Evolutionary conservation across 2,329 filamentous ascomycete genomes (phyloP).

Genomic region (Pseudogymnoascus sp.): DNA sequence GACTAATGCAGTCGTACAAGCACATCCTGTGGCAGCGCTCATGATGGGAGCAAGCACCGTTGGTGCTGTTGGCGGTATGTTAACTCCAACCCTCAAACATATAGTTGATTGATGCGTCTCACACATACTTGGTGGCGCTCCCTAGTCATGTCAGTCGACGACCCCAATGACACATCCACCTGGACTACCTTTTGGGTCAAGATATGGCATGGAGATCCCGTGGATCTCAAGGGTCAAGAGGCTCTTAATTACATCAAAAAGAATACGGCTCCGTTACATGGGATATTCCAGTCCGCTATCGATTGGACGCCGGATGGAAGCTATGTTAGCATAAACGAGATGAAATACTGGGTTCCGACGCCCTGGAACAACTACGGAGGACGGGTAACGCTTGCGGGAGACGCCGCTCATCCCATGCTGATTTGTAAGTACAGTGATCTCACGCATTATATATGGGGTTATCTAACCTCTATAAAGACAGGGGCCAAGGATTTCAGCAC

Average conservation of each 20-base stretch:
- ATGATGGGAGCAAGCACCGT: slow-evolving; percentile 28
- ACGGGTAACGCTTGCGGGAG: slow-evolving; percentile 36
- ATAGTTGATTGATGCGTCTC: neutral
- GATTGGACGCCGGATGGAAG: slow-evolving; percentile 32
- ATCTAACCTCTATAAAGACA: slow-evolving; percentile 23
- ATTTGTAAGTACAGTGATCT: slow-evolving; percentile 36
- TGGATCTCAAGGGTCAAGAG: slow-evolving; percentile 30
- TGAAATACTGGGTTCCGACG: slow-evolving; percentile 31
- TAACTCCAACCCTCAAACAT: neutral
- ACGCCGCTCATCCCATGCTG: slow-evolving; percentile 43
- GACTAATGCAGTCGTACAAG: slow-evolving; percentile 23
- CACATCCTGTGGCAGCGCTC: slow-evolving; percentile 29
- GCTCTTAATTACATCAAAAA: slow-evolving; percentile 30
- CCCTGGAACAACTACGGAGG: slow-evolving; percentile 25
- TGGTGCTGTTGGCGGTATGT: slow-evolving; percentile 29
- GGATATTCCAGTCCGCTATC: slow-evolving; percentile 30
- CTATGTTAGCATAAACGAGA: slow-evolving; percentile 30
- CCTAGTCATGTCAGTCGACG: slow-evolving; percentile 23
- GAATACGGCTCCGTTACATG: slow-evolving; percentile 24
- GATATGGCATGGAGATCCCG: slow-evolving; percentile 28
- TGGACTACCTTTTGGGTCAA: slow-evolving; percentile 34
- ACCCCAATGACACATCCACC: slow-evolving; percentile 21
- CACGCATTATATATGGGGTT: neutral
- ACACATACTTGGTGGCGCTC: neutral
- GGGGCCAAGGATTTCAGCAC: slow-evolving; percentile 42